Evolutionary conservation across 2,329 filamentous ascomycete species (phyloP), one percentile per base, ranked within the genome.

Genomic region (Cercospora sp.): DNA sequence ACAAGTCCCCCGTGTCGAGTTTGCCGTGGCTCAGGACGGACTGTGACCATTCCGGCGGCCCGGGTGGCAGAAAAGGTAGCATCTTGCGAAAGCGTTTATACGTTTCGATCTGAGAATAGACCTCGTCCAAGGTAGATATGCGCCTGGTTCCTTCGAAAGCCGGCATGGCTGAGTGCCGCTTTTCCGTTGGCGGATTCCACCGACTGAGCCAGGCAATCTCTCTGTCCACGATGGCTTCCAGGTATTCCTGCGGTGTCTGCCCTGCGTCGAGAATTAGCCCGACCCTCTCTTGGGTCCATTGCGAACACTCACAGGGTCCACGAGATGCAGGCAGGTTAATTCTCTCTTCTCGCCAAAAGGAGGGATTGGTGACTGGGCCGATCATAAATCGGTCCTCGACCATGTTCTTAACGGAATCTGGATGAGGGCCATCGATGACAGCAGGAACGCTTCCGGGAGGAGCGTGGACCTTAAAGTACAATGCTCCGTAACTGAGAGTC

Each of bases 291-390:
- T 51, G 26, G 12, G 26, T 20, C n/a, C 18, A 36, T 18, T 5
- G 3, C 31, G n/a, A 18, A 62, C 20, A 45, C 69, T 66, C 45
- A 71, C 69, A 71, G 45, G 69, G 80, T n/a, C 81, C 80, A 55
- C 79, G 75, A 70, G 81, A 77, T 64, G 80, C 75, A 74, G 80
- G 79, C 7, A 28, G 13, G 28, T 10, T 40, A 31, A 16, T 48
- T 67, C 51, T 75, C 73, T 53, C 79, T 75, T 69, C 80, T 74
- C 64, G 75, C 80, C 78, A 82, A 69, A 79, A 80, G 16, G 68
- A 70, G 62, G 69, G 74, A 20, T 77, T 73, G 16, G 76, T 76
- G 33, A 79, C 75, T 67, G 80, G 80, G 2, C 79, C 79, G 66
- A 82, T 80, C 30, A 69, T 73, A 64, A 81, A 82, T 51, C 71